Evolutionary conservation across 306 rosid genomes (phyloP).

Genomic region (Ceratonia siliqua): DNA sequence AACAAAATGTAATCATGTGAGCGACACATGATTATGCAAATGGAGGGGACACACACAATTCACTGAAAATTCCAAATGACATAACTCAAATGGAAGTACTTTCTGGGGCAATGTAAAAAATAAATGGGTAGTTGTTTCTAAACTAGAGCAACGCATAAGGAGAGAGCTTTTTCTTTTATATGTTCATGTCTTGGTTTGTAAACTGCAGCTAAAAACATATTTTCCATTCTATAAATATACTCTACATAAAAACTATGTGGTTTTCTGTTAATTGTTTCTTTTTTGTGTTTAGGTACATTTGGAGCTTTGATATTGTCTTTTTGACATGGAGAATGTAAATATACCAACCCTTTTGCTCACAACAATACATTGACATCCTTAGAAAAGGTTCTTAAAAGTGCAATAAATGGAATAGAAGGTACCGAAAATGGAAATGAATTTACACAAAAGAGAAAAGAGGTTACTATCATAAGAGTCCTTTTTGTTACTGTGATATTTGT

Average conservation of each 20-base stretch:
- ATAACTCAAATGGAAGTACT: too few species aligned
- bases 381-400: constrained; percentile 76
- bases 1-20: constrained; percentile 1
- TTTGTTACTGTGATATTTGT: constrained; percentile 85
- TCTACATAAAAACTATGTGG: constrained; percentile 6
- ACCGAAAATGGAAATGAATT: constrained; percentile 61
- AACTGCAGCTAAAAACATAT: background rate
- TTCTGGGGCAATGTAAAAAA: background rate
- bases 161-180: too few species aligned
- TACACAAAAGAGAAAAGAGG: constrained; percentile 69
- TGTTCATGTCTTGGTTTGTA: constrained; percentile 8
- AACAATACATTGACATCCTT: constrained; percentile 73
- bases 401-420: constrained; percentile 63
- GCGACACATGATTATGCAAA: background rate
- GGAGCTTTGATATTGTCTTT: constrained; percentile 89
- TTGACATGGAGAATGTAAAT: constrained; percentile 71
- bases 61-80: background rate
- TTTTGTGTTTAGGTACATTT: constrained; percentile 72
- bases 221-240: constrained; percentile 4
- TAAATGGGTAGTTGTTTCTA: background rate
- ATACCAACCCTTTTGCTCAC: constrained; percentile 76
- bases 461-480: constrained; percentile 89
- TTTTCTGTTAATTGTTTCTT: constrained; percentile 23
- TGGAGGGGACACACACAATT: too few species aligned
- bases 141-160: background rate